Evolutionary conservation across 495 filamentous ascomycete genomes (phyloP).

Genomic region (Amorphotheca resinae): DNA sequence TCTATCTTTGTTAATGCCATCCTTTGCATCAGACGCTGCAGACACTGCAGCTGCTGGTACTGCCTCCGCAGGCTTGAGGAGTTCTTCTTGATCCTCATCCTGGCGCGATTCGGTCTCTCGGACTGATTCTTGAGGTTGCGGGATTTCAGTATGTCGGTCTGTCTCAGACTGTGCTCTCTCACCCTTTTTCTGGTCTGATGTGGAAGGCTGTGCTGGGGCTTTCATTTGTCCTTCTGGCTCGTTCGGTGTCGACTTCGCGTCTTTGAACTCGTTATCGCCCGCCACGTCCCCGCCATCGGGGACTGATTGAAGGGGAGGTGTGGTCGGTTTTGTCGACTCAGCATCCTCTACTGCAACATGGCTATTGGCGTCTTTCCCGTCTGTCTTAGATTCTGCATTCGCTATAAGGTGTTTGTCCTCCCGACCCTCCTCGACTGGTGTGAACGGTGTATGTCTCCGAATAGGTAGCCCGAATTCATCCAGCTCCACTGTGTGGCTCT

Average conservation of each 20-base stretch:
- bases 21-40: neutral
- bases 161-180: neutral
- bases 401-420: no score
- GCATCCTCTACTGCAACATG: slow-evolving; percentile 3
- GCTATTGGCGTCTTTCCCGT: slow-evolving; percentile 5
- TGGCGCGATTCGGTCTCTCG: slow-evolving; percentile 4
- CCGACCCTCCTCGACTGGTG: slow-evolving; percentile 6
- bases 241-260: slow-evolving; percentile 26
- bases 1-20: slow-evolving; percentile 2
- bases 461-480: slow-evolving; percentile 48
- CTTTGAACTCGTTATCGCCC: slow-evolving; percentile 29
- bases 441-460: slow-evolving; percentile 25
- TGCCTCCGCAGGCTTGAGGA: neutral
- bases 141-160: slow-evolving; percentile 10
- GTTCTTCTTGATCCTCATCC: slow-evolving; percentile 6
- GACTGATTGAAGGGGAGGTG: neutral
- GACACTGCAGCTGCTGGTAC: slow-evolving; percentile 2
- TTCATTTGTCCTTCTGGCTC: slow-evolving; percentile 10
- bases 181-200: slow-evolving; percentile 12
- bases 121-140: slow-evolving; percentile 2
- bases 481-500: slow-evolving; percentile 20
- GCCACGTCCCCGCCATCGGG: slow-evolving; percentile 2
- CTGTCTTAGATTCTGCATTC: slow-evolving; percentile 2
- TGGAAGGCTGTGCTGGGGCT: neutral
- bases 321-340: neutral